These are phyloP conservation scores for Cudoniella acicularis DNA, from an alignment of 495 filamentous ascomycete genomes.

Conservation along the genomic window DNA sequence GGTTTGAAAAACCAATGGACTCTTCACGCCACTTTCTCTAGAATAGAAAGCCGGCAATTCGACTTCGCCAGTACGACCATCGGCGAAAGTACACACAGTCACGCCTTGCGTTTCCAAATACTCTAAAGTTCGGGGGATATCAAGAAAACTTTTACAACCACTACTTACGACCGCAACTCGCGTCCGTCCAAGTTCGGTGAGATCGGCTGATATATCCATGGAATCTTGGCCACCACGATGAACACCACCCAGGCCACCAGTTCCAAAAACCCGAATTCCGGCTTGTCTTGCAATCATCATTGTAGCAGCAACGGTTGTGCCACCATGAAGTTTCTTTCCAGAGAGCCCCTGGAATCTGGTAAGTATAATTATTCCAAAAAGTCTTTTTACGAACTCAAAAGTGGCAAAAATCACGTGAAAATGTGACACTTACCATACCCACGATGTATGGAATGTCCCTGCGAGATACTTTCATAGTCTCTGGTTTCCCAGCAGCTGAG, in stretches of 20 bases:
- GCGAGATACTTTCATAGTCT: constrained; percentile 75
- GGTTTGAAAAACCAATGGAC: constrained; percentile 67
- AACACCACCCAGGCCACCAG: constrained; percentile 82
- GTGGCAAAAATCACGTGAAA: too few species aligned
- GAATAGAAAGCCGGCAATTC: constrained; percentile 91
- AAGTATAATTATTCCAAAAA: too few species aligned
- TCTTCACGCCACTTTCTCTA: constrained; percentile 75
- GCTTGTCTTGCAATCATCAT: constrained; percentile 86
- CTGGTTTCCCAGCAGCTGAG: constrained; percentile 55
- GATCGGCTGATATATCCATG: constrained; percentile 91
- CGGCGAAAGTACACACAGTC: constrained; percentile 81
- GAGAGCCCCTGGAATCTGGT: constrained; percentile 47
- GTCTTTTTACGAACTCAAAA: too few species aligned
- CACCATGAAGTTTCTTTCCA: constrained; percentile 70
- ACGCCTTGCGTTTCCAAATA: constrained; percentile 93
- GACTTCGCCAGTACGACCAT: constrained; percentile 59
- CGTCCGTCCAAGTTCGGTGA: constrained; percentile 92
- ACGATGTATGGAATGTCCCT: constrained; percentile 79
- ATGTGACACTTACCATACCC: constrained; percentile 73
- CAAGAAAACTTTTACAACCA: constrained; percentile 93
- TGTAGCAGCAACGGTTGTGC: constrained; percentile 89
- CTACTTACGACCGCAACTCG: constrained; percentile 83
- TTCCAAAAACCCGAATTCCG: constrained; percentile 91
- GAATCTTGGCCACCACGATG: constrained; percentile 81
- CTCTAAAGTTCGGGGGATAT: constrained; percentile 86